Base-by-base conservation (phyloP, 2,329 filamentous ascomycete species). In the Cryphonectria radicalis region DNA sequence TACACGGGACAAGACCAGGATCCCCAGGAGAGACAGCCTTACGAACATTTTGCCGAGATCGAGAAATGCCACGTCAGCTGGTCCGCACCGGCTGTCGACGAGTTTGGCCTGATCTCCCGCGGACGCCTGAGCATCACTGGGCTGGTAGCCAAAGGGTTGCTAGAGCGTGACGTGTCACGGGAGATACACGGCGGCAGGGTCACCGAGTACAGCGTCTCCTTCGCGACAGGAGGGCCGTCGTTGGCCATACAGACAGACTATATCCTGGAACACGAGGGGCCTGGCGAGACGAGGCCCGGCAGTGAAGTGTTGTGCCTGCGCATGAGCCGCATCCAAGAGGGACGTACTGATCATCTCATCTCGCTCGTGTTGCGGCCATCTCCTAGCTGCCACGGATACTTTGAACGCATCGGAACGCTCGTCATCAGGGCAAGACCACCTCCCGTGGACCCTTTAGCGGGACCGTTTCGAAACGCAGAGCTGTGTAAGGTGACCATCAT, bases 311-410 rank as follows among this genome's bases (percentile, higher is more conserved):
- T 32, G 25, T 64, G 40, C 17, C 62, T 64, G 32, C 62, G 62
- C n/a, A 64, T 64, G 62, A 64, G 62, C 40, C 62, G 62, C n/a
- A 46, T 64, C 11, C 37, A 43, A 17, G 62, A 46, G 19, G 62
- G 62, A 17, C 13, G n/a, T 10, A 28, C 40, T 1, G 62, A 64
- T 32, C 1, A 64, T 64, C 62, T 46, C n/a, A 46, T 64, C 46
- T 46, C 37, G 14, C 40, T 64, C n/a, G 62, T 64, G 13, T 17
- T 64, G 62, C 22, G 40, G 14, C 11, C 13, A n/a, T 64, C 62
- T 6, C 40, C 62, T 25, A 17, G 46, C 37, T 42, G 13, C 8
- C 37, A 32, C 5, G 40, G 11, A 3, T 13, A 4, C n/a, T 64
- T 64, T 11, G 62, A 64, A 32, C 62, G 62, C n/a, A 64, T 64